phyloP scores from a whole-genome alignment of 1,139 yeast species.

The Taphrina flavorubra region DNA sequence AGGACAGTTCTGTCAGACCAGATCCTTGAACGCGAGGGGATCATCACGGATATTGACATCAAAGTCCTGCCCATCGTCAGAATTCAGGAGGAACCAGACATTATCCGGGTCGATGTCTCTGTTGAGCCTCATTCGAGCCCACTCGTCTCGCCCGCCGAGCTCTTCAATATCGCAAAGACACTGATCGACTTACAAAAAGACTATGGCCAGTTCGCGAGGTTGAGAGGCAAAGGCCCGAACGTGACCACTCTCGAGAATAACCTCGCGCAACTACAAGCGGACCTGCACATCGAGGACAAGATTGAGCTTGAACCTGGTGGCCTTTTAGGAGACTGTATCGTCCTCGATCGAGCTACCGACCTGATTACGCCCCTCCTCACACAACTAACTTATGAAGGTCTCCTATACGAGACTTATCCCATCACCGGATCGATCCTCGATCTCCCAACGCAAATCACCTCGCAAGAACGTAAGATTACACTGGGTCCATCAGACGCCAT shows the following conservation, averaged over 20 bases:
- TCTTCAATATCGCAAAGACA: constrained; percentile 56
- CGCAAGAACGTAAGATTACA: constrained; percentile 50
- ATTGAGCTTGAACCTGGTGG: constrained; percentile 39
- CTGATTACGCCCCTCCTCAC: constrained; percentile 70
- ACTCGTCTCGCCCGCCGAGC: constrained; percentile 48
- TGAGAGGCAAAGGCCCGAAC: constrained; percentile 59
- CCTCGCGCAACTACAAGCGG: constrained; percentile 47
- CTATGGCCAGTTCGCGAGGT: constrained; percentile 54
- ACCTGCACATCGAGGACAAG: constrained; percentile 43
- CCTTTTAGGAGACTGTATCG: constrained; percentile 60
- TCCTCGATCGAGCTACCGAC: constrained; percentile 80
- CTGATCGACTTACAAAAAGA: constrained; percentile 52
- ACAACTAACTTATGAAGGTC: constrained; percentile 82
- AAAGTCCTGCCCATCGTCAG: constrained; percentile 52
- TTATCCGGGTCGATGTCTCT: constrained; percentile 52
- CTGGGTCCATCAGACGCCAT: constrained; percentile 54
- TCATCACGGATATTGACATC: constrained; percentile 53
- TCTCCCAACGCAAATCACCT: constrained; percentile 51
- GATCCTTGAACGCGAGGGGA: constrained; percentile 51
- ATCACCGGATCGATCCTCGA: constrained; percentile 58
- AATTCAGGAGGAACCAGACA: constrained; percentile 50
- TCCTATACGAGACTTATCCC: constrained; percentile 73
- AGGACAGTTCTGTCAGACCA: constrained; percentile 51
- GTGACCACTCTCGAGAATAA: constrained; percentile 56
- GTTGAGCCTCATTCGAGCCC: constrained; percentile 51